phyloP scores from a whole-genome alignment of 345 rosid species.

The Rhizophora mangle region DNA sequence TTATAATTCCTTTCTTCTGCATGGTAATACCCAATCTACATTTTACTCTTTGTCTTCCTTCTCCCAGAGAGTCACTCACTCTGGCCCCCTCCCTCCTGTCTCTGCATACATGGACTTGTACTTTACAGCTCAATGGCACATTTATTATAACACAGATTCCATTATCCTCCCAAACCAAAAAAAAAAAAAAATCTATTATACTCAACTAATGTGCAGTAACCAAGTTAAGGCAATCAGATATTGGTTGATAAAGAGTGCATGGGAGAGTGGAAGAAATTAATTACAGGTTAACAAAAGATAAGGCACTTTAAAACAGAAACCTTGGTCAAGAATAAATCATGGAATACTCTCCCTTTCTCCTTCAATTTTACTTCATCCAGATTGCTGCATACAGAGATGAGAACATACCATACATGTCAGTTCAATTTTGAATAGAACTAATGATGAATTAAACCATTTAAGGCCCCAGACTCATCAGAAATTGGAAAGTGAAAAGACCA shows the following conservation, averaged over 20 bases:
- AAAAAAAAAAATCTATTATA: background rate
- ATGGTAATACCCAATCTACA: no score
- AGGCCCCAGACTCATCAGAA: background rate
- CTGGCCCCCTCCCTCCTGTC: no score
- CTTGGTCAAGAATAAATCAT: conserved; percentile 87
- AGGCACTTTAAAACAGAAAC: conserved; percentile 27
- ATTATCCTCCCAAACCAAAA: background rate
- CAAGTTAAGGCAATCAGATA: conserved; percentile 1
- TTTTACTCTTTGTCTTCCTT: no score
- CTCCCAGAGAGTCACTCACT: no score
- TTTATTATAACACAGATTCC: background rate
- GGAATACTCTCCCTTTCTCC: conserved; percentile 84
- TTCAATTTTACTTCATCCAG: conserved; percentile 85
- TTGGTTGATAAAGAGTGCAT: no score
- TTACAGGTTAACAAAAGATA: background rate
- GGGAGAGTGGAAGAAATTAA: background rate
- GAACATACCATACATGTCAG: background rate
- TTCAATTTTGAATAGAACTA: background rate
- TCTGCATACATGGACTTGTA: no score
- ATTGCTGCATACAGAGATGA: conserved; percentile 49
- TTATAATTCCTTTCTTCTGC: no score
- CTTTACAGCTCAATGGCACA: no score
- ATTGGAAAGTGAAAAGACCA: conserved; percentile 1
- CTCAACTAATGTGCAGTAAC: background rate
- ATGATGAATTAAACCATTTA: background rate